phyloP scores from a whole-genome alignment of 768 basidiomycete genomes.

The Myochromella boudieri region DNA sequence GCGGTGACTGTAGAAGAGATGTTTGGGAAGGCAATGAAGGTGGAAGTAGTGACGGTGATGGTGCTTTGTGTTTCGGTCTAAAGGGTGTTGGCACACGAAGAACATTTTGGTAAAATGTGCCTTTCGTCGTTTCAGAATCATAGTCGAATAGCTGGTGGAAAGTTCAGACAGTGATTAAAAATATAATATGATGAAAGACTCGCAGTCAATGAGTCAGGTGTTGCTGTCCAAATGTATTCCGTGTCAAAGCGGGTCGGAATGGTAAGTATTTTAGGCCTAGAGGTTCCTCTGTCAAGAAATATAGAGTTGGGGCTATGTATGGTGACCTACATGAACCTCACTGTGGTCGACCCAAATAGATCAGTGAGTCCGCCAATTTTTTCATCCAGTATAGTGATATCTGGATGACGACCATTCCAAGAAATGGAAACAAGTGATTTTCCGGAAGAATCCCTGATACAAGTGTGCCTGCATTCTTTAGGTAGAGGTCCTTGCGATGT shows the following conservation, averaged over 20 bases:
- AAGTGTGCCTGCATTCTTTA: constrained; percentile 36
- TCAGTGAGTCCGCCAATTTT: constrained; percentile 49
- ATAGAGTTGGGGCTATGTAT: neutral
- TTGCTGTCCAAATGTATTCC: constrained; percentile 59
- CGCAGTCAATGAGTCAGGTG: constrained; percentile 52
- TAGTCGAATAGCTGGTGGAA: constrained; percentile 49
- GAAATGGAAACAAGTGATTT: constrained; percentile 42
- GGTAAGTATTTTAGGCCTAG: constrained; percentile 57
- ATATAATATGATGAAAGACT: constrained; percentile 16
- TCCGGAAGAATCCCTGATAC: constrained; percentile 42
- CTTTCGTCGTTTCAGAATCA: constrained; percentile 47
- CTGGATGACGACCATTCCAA: constrained; percentile 55
- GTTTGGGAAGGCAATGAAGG: no score
- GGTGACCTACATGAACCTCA: constrained; percentile 51
- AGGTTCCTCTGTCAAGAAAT: constrained; percentile 6
- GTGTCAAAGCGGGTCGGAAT: constrained; percentile 65
- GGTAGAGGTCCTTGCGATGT: neutral
- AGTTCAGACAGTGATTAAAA: constrained; percentile 3
- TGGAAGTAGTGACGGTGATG: constrained; percentile 4
- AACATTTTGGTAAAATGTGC: constrained; percentile 49
- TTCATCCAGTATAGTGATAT: constrained; percentile 51
- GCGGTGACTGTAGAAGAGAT: no score
- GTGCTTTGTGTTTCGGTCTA: constrained; percentile 18
- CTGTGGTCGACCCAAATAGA: constrained; percentile 57
- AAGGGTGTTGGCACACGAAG: constrained; percentile 39